phyloP scores from a whole-genome alignment of 2,329 filamentous ascomycete genomes.

The Fusarium sp. region DNA sequence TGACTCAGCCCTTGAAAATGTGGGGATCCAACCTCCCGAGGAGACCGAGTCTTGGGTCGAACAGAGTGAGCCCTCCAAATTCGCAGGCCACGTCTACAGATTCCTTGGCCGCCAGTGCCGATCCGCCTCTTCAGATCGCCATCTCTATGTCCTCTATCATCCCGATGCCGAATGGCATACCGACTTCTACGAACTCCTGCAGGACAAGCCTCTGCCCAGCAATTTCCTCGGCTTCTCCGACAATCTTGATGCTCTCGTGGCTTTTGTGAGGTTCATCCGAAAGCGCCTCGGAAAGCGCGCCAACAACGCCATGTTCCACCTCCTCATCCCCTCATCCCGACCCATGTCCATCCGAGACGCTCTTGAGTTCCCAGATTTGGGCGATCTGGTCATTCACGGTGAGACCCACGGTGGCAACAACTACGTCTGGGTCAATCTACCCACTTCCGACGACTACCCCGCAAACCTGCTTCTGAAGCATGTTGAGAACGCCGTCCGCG shows the following conservation, averaged over 20 bases:
- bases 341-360: conserved; percentile 22
- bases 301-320: conserved; percentile 24
- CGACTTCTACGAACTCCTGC: conserved; percentile 21
- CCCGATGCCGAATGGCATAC: conserved; percentile 24
- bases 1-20: conserved; percentile 19
- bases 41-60: conserved; percentile 20
- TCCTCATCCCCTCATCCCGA: conserved; percentile 25
- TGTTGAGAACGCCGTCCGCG: conserved; percentile 16
- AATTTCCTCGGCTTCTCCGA: conserved; percentile 30
- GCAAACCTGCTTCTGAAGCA: conserved; percentile 13
- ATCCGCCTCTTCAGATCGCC: conserved; percentile 15
- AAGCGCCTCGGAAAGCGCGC: conserved; percentile 24
- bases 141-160: conserved; percentile 28
- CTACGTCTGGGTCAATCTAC: conserved; percentile 29
- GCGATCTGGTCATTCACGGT: conserved; percentile 17
- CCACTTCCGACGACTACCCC: conserved; percentile 16
- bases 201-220: conserved; percentile 23
- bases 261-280: conserved; percentile 20
- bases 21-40: conserved; percentile 21
- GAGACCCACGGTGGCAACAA: conserved; percentile 23
- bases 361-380: conserved; percentile 27
- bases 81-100: conserved; percentile 20
- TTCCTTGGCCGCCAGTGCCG: conserved; percentile 22
- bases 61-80: conserved; percentile 16
- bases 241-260: conserved; percentile 26